phyloP scores from a whole-genome alignment of 2,329 filamentous ascomycete species.

The Biscogniauxia mediterranea region DNA sequence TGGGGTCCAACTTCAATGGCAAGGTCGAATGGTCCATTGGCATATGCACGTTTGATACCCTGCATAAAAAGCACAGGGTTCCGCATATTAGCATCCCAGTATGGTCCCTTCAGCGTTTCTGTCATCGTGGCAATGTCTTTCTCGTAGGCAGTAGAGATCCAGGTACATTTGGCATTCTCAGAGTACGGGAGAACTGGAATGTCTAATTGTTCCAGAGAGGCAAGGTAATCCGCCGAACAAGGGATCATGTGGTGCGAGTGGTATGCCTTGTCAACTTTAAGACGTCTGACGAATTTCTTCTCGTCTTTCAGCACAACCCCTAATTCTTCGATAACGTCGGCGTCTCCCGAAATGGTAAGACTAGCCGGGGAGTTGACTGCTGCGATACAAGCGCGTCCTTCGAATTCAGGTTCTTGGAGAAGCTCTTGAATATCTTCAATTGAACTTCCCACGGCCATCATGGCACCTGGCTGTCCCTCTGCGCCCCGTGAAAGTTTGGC shows the following conservation, averaged over 20 bases:
- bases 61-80: slow-evolving; percentile 18
- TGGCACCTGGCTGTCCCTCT: slow-evolving; percentile 28
- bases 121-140: slow-evolving; percentile 1
- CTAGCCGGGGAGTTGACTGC: slow-evolving; percentile 21
- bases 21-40: not conserved
- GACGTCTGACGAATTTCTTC: slow-evolving; percentile 12
- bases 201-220: slow-evolving; percentile 24
- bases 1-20: slow-evolving; percentile 10
- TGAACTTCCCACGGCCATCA: slow-evolving; percentile 39
- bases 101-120: not conserved
- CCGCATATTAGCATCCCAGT: not conserved
- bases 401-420: slow-evolving; percentile 13
- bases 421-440: slow-evolving; percentile 30
- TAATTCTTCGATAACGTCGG: slow-evolving; percentile 7
- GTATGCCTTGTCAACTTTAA: slow-evolving; percentile 19
- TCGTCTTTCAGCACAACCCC: slow-evolving; percentile 3
- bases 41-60: slow-evolving; percentile 20
- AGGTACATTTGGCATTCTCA: slow-evolving; percentile 11
- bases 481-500: not conserved
- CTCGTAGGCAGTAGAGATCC: slow-evolving; percentile 7
- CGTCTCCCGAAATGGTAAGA: slow-evolving; percentile 22
- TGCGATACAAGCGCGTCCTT: slow-evolving; percentile 24
- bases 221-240: slow-evolving; percentile 29
- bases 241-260: slow-evolving; percentile 35
- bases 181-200: slow-evolving; percentile 12